Evolutionary conservation across 2,329 filamentous ascomycete species (phyloP), one percentile per base, ranked within the genome.

Genomic region (Xylaria sp.): DNA sequence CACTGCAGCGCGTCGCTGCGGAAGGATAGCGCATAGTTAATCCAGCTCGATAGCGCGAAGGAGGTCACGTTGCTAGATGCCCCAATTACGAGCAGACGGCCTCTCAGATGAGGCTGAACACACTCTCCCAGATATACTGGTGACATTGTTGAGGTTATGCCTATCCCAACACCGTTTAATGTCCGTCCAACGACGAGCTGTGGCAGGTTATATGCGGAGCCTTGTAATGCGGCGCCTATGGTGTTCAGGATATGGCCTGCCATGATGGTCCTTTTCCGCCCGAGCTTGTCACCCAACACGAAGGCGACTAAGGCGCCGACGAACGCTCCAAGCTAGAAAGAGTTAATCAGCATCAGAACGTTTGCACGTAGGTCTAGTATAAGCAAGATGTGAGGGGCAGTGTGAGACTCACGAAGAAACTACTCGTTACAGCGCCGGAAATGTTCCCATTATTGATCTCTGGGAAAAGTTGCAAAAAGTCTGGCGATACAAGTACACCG

Each of bases 291-390:
- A 65, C 88, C 87, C 37, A 78, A 70, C 1, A 85, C 82, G 63
- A 91, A 91, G 40, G 87, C 90, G 37, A 86, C 77, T 33, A 79
- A 79, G 25, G 90, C 87, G 8, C 90, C 90, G 66, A 90, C 84
- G 77, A 92, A 92, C 21, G 90, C 90, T n/a, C 84, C 84, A 38
- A 74, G 61, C 72, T 73, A 21, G n/a, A 33, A 45, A 33, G 31
- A 17, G 21, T 49, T 6, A 12, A 49, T 50, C 21, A 17, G 12
- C 28, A 12, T 63, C 33, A 57, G 42, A 4, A 12, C 12, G 25
- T 35, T 21, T 6, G 14, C 19, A 11, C 5, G 11, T 37, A 19
- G 0, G 6, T 35, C 31, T 12, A 14, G n/a, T 28, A n/a, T 28
- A 35, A 8, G 3, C 23, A 42, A 37, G 19, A 6, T 2, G 12